These are phyloP conservation scores for Sinapis alba DNA, from an alignment of 441 rosid species.

Conservation along the genomic window DNA sequence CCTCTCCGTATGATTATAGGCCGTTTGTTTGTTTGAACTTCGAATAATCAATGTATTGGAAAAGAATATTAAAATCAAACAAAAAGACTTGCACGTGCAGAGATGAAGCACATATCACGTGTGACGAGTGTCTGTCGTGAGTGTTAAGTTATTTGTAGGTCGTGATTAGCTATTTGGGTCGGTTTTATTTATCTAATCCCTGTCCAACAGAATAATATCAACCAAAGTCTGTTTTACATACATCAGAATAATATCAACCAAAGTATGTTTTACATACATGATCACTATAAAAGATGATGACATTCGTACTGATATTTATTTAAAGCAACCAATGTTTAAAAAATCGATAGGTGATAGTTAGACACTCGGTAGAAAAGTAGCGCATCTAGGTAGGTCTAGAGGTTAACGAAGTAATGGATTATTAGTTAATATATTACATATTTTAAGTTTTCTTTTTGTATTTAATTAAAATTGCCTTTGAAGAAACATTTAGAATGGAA, in stretches of 20 bases:
- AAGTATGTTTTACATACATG: no score
- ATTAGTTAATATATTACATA: background rate
- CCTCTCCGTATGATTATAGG: constrained; percentile 27
- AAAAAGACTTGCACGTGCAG: constrained; percentile 27
- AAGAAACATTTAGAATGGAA: background rate
- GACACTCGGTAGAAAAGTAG: background rate
- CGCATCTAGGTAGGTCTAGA: background rate
- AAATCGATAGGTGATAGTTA: background rate
- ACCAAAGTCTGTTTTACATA: background rate
- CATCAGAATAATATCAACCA: no score
- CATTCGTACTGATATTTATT: background rate
- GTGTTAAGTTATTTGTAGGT: constrained; percentile 6
- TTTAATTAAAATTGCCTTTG: background rate
- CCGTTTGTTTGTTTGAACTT: background rate
- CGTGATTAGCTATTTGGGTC: background rate
- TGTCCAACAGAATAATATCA: background rate
- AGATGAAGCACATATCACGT: constrained; percentile 24
- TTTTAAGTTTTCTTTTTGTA: background rate
- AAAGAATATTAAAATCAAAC: constrained; percentile 5
- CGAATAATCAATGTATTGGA: background rate
- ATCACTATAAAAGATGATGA: background rate
- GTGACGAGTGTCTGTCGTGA: constrained; percentile 7
- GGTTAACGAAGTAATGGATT: background rate
- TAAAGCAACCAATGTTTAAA: background rate
- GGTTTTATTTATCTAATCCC: background rate